Conservation (phyloP, 306 rosid genomes). For the Oxytropis ochrocephala region DNA sequence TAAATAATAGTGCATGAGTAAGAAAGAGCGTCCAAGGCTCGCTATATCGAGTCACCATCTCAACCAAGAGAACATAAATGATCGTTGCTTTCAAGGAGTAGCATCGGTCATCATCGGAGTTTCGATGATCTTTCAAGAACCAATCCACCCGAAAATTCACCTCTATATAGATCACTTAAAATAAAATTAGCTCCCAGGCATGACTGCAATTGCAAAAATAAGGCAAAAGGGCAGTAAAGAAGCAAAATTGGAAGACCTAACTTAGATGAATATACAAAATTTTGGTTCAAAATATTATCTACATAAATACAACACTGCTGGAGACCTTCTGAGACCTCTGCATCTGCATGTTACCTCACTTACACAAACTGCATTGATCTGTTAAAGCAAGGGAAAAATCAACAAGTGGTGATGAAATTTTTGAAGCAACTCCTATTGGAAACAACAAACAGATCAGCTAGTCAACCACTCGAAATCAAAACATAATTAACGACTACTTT, state of each 20-base stretch:
- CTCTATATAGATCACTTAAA: not conserved
- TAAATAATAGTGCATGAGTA: no score
- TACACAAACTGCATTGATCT: slow-evolving; percentile 21
- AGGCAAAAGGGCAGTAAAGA: not conserved
- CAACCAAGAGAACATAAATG: no score
- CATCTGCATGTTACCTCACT: slow-evolving; percentile 12
- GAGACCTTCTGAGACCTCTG: slow-evolving; percentile 15
- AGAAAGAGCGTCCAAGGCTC: no score
- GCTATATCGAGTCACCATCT: no score
- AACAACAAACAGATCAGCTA: not conserved
- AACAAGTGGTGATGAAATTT: not conserved
- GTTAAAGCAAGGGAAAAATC: slow-evolving; percentile 14
- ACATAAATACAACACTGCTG: slow-evolving; percentile 4
- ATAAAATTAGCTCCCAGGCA: slow-evolving; percentile 1
- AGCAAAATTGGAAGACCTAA: not conserved
- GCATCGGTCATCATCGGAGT: no score
- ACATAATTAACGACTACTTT: not conserved
- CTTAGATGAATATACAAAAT: not conserved
- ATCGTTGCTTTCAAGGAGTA: no score
- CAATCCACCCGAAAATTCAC: no score
- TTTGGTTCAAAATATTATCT: slow-evolving; percentile 11
- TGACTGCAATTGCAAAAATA: not conserved
- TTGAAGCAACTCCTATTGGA: not conserved
- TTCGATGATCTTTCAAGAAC: no score
- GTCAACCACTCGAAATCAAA: not conserved